Evolutionary conservation across 2,329 filamentous ascomycete species (phyloP).

Genomic region (Parascedosporium putredinis): DNA sequence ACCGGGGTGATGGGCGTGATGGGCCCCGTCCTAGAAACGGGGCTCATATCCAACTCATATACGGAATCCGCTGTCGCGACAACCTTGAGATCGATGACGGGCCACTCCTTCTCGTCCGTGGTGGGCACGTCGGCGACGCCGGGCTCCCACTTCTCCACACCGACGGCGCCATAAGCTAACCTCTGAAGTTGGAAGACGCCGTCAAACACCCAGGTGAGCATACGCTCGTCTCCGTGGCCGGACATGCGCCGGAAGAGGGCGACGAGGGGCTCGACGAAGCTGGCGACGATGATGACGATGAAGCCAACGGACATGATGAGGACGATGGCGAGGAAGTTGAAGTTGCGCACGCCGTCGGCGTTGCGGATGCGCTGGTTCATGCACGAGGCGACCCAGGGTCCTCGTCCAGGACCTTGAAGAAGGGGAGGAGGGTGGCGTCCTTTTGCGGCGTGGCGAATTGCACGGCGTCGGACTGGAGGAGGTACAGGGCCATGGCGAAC

Average conservation of each 20-base stretch:
- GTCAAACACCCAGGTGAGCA: constrained; percentile 7
- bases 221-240: not conserved
- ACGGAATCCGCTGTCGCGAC: constrained; percentile 7
- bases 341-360: constrained; percentile 5
- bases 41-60: constrained; percentile 4
- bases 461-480: constrained; percentile 8
- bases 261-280: constrained; percentile 7
- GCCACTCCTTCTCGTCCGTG: constrained; percentile 8
- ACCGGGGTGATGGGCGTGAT: constrained; percentile 6
- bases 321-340: constrained; percentile 10
- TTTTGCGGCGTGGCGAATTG: constrained; percentile 5
- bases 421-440: constrained; percentile 1
- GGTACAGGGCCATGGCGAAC: constrained; percentile 8
- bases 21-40: constrained; percentile 2
- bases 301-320: constrained; percentile 5
- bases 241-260: constrained; percentile 2
- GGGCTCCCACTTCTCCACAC: constrained; percentile 8
- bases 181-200: constrained; percentile 6
- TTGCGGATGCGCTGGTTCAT: constrained; percentile 7
- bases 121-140: constrained; percentile 7
- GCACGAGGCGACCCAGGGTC: constrained; percentile 8
- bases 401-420: not conserved
- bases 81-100: constrained; percentile 7
- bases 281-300: constrained; percentile 3
- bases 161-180: constrained; percentile 4